Conservation (phyloP, 2,329 filamentous ascomycete species). For the Alternaria gansuensis region DNA sequence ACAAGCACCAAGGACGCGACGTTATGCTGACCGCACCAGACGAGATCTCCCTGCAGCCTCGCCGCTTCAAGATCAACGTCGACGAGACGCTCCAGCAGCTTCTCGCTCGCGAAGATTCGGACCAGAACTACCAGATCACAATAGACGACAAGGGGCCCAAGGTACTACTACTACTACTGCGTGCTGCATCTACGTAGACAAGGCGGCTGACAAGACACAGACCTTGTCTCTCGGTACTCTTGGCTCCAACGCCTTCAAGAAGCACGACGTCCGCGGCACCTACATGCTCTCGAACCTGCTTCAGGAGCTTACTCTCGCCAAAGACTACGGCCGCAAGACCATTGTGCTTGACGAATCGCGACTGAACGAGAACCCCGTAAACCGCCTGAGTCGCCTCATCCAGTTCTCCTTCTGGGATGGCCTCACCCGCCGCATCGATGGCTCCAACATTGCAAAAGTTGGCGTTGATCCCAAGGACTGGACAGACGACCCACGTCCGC, state of each 20-base stretch:
- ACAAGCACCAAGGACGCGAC: conserved; percentile 2
- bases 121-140: conserved; percentile 95
- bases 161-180: conserved; percentile 56
- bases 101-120: conserved; percentile 87
- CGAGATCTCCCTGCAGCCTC: conserved; percentile 72
- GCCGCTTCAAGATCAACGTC: conserved; percentile 87
- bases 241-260: conserved; percentile 83
- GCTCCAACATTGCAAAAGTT: conserved; percentile 83
- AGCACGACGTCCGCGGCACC: conserved; percentile 90
- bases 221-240: conserved; percentile 85
- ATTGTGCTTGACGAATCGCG: conserved; percentile 91
- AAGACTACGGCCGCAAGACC: conserved; percentile 87
- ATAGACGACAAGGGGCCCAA: conserved; percentile 96
- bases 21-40: conserved; percentile 62
- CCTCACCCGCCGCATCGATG: conserved; percentile 88
- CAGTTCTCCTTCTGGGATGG: conserved; percentile 92
- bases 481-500: conserved; percentile 86
- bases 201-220: conserved; percentile 55
- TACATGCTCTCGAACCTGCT: conserved; percentile 98
- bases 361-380: conserved; percentile 93
- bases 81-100: conserved; percentile 82
- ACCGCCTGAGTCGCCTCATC: conserved; percentile 85
- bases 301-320: conserved; percentile 91
- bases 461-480: conserved; percentile 94
- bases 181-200: neutral